A percentile compares a stretch with the other conserved stretches of the same genome.
These are phyloP conservation scores for Penicillium crystallinum DNA, from an alignment of 495 filamentous ascomycete genomes.

Conservation along the genomic window DNA sequence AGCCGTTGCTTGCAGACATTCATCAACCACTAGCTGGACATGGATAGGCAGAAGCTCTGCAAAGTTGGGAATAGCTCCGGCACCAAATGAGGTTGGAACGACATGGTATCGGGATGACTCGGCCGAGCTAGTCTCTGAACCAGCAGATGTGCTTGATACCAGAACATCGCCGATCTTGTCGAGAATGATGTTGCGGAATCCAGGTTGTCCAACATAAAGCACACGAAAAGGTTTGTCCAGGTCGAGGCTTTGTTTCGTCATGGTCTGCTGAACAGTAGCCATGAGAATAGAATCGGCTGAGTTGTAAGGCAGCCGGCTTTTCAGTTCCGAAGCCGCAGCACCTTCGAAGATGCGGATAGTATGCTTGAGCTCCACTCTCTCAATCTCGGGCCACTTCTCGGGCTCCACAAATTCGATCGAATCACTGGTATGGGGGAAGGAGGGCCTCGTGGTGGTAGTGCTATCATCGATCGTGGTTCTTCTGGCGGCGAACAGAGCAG, in stretches of 20 bases:
- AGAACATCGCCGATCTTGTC: slow-evolving; percentile 67
- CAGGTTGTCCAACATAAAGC: slow-evolving; percentile 61
- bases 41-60: slow-evolving; percentile 74
- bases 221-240: slow-evolving; percentile 64
- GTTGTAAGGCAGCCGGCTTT: slow-evolving; percentile 29
- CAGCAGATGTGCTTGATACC: slow-evolving; percentile 43
- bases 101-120: slow-evolving; percentile 65
- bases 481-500: slow-evolving; percentile 33
- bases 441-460: slow-evolving; percentile 37
- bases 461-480: slow-evolving; percentile 39
- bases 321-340: slow-evolving; percentile 45
- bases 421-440: slow-evolving; percentile 30
- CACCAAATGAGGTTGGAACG: slow-evolving; percentile 67
- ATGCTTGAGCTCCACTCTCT: slow-evolving; percentile 58
- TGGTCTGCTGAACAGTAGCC: slow-evolving; percentile 64
- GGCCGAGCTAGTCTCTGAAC: slow-evolving; percentile 40
- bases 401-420: slow-evolving; percentile 61
- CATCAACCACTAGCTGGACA: slow-evolving; percentile 68
- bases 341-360: slow-evolving; percentile 55
- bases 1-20: slow-evolving; percentile 55
- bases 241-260: slow-evolving; percentile 59
- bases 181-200: slow-evolving; percentile 62
- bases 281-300: slow-evolving; percentile 33
- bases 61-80: slow-evolving; percentile 46
- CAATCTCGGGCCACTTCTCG: slow-evolving; percentile 44